A percentile compares a stretch with the other conserved stretches of the same genome.
Evolutionary conservation across 805 yeast genomes (phyloP).

Genomic region (Ogataea nonfermentans): DNA sequence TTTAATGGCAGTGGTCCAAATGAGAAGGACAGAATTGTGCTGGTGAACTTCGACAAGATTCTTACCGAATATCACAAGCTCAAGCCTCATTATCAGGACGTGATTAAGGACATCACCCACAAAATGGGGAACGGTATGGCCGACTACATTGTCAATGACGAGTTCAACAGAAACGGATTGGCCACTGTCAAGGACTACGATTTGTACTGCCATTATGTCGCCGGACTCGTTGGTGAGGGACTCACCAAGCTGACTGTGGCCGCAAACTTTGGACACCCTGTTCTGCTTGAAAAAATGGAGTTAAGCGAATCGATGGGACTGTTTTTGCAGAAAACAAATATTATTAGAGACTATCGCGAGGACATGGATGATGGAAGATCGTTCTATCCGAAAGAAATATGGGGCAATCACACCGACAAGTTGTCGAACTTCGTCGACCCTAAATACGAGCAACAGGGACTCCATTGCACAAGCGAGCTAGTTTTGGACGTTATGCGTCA

Average conservation of each 20-base stretch:
- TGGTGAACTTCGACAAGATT: conserved; percentile 73
- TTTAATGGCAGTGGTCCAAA: conserved; percentile 70
- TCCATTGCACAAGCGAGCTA: conserved; percentile 76
- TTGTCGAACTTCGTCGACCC: conserved; percentile 59
- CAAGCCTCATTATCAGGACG: conserved; percentile 71
- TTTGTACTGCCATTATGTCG: conserved; percentile 93
- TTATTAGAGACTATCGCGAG: conserved; percentile 91
- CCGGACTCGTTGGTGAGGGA: conserved; percentile 97
- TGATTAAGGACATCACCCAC: conserved; percentile 71
- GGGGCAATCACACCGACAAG: conserved; percentile 74
- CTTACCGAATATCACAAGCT: conserved; percentile 70
- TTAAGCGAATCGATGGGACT: conserved; percentile 88
- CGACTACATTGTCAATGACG: conserved; percentile 74
- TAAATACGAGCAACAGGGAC: conserved; percentile 51
- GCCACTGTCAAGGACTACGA: conserved; percentile 78
- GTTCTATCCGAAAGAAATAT: conserved; percentile 94
- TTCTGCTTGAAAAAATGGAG: conserved; percentile 50
- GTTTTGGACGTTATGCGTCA: conserved; percentile 78
- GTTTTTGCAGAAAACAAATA: conserved; percentile 92
- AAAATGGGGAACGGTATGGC: conserved; percentile 99
- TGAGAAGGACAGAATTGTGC: conserved; percentile 78
- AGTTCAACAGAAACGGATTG: conserved; percentile 78
- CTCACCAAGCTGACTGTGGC: conserved; percentile 76
- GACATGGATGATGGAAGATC: conserved; percentile 89
- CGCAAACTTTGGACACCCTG: conserved; percentile 65